Evolutionary conservation across 2,329 filamentous ascomycete species (phyloP).

Genomic region (Clonostachys rosea): DNA sequence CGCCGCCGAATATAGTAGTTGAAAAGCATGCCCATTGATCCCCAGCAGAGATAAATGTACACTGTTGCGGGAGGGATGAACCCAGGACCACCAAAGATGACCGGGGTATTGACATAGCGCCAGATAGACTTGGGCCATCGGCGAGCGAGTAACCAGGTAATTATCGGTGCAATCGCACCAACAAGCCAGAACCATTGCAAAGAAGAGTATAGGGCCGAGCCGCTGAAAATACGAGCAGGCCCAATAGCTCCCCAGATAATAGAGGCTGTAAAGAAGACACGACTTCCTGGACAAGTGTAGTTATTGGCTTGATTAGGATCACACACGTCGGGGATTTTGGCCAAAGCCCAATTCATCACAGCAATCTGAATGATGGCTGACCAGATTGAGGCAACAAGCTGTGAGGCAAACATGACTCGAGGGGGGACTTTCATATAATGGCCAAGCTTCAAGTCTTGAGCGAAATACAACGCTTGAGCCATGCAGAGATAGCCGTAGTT

Average conservation of each 20-base stretch:
- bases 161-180: conserved; percentile 56
- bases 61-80: conserved; percentile 65
- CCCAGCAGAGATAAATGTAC: conserved; percentile 70
- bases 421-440: conserved; percentile 66
- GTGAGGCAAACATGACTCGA: conserved; percentile 56
- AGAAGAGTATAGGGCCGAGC: conserved; percentile 54
- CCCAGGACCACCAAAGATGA: conserved; percentile 62
- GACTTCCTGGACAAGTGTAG: conserved; percentile 51
- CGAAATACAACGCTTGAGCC: conserved; percentile 60
- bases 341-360: conserved; percentile 64
- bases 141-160: conserved; percentile 60
- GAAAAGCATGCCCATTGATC: conserved; percentile 61
- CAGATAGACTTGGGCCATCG: conserved; percentile 55
- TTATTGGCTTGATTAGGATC: conserved; percentile 43
- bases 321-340: conserved; percentile 59
- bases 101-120: conserved; percentile 63
- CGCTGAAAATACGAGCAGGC: conserved; percentile 63
- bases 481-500: conserved; percentile 68
- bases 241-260: conserved; percentile 73
- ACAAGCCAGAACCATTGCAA: conserved; percentile 71
- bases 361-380: conserved; percentile 57
- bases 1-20: conserved; percentile 63
- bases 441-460: conserved; percentile 61
- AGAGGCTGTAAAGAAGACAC: conserved; percentile 63
- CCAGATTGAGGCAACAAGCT: conserved; percentile 56